Evolutionary conservation across 1,284 basidiomycete genomes (phyloP), one percentile per base, ranked within the genome.

Genomic region (Pseudozyma sp.): DNA sequence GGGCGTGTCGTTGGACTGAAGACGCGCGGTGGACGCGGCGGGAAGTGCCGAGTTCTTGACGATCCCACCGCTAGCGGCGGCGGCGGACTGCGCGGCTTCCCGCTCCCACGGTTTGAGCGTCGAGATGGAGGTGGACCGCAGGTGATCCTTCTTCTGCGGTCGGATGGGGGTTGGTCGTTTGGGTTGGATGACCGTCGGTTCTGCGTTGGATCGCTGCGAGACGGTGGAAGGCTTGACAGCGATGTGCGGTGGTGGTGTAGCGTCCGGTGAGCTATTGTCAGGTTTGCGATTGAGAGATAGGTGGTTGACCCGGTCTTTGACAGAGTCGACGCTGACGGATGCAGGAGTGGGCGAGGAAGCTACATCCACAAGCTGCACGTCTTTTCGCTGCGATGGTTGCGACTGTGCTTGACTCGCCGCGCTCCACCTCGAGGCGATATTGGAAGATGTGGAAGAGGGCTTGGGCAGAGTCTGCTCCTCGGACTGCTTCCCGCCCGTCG

Each of bases 21-120:
- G 53, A 7, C 40, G 54, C 16, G 47, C 24, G 11, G 65, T 64
- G 2, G 57, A 52, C 1, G 69, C 59, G 7, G 62, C 44, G 10
- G 54, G 57, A 0, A 59, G 50, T 3, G 59, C 52, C 4, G 60
- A 60, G 14, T 51, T 69, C 9, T 65, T 59, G 9, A 69, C 54
- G 16, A 75, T 44, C 1, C 47, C 50, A 4, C 30, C 44, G 9
- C 60, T 61, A 1, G 40, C 33, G 2, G 65, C 63, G 11, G 69
- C 66, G 7, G 63, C 75, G 0, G 64, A 43, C 6, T 71, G 55
- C 3, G 65, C 74, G 0, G 78, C 78, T 53, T 80, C 78, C 1
- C 74, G 11, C 49, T 80, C 78, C 78, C 78, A 80, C 7, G 78
- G 78, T 33, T 80, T 80, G 35, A 77, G 39, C 2, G 59, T 47